Conservation (phyloP, 148 eudicot genomes). For the Nyssa sinensis region DNA sequence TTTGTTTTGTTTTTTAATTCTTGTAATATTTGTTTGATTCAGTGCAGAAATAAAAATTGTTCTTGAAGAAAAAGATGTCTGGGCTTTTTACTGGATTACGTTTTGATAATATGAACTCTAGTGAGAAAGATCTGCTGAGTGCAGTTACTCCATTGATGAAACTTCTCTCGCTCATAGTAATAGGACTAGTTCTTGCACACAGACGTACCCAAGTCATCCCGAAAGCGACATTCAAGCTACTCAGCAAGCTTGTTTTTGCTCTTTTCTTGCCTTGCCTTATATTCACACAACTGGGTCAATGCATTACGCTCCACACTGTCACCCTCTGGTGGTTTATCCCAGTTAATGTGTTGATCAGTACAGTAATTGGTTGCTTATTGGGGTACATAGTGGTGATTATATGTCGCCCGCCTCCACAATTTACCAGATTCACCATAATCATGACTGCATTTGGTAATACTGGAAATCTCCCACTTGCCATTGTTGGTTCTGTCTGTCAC, state of each 20-base stretch:
- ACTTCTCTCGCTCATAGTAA: slow-evolving; percentile 40
- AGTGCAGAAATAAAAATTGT: slow-evolving; percentile 10
- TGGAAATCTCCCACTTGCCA: slow-evolving; percentile 61
- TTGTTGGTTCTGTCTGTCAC: slow-evolving; percentile 67
- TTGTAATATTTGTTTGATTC: background rate
- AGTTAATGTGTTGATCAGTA: slow-evolving; percentile 60
- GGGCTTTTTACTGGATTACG: slow-evolving; percentile 21
- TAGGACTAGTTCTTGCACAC: slow-evolving; percentile 51
- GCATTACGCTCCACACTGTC: slow-evolving; percentile 49
- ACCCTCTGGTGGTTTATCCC: slow-evolving; percentile 72
- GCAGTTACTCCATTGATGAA: slow-evolving; percentile 60
- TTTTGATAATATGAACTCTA: slow-evolving; percentile 32
- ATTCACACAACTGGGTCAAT: slow-evolving; percentile 53
- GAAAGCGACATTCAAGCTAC: slow-evolving; percentile 55
- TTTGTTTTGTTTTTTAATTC: background rate
- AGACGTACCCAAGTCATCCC: slow-evolving; percentile 42
- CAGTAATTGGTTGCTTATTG: slow-evolving; percentile 49
- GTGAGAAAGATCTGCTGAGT: slow-evolving; percentile 41
- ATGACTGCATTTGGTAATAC: slow-evolving; percentile 78
- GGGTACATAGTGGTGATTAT: slow-evolving; percentile 54
- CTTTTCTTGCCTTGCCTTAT: slow-evolving; percentile 67
- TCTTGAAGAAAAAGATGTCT: slow-evolving; percentile 23
- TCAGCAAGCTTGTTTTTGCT: slow-evolving; percentile 75
- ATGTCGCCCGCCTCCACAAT: slow-evolving; percentile 63
- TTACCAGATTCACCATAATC: slow-evolving; percentile 48